Evolutionary conservation across 192 early-diverging fungal species (phyloP), one percentile per base, ranked within the genome.

Genomic region (Rhizophagus clarus): DNA sequence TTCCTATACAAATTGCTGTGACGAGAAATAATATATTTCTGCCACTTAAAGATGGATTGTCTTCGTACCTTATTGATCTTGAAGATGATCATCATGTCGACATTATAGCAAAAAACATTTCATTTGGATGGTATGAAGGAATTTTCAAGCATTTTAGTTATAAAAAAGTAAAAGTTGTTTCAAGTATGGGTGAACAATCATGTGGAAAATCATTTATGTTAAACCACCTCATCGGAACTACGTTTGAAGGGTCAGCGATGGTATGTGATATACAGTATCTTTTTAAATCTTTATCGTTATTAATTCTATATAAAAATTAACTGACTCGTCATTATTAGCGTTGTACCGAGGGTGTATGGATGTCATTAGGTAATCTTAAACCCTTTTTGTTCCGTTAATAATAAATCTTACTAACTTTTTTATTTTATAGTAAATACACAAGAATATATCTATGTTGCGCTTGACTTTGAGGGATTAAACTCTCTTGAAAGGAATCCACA

Each of bases 231-330:
- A 7, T 40, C 8, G 37, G 37, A 40, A 40, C 37, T 40, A 40
- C 37, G 8, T 40, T 72, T 61, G 79, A 80, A 24, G 79, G 79
- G 1, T 74, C 71, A 37, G 79, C 79, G 20, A 72, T 74, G 79
- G 79, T 80, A 63, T 11, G 72, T 75, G 22, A 3, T 8, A 9
- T 40, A 40, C n/a, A n/a, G n/a, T 40, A 40, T 40, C 37, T 40
- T 40, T 40, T 40, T 40, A 40, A 40, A 40, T 40, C 0, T 40
- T 40, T 40, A n/a, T n/a, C n/a, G n/a, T 34, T 2, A 8, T 40
- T 40, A 40, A 40, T 40, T 40, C 37, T 40, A 5, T 4, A 34
- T 4, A 34, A 2, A 40, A 9, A 40, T 40, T 40, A 7, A 40
- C 37, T 7, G 8, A 40, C 37, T 40, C 8, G 37, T 40, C 6